Conservation (phyloP, 73 alveolate genomes). For the Paramecium biaurelia region DNA sequence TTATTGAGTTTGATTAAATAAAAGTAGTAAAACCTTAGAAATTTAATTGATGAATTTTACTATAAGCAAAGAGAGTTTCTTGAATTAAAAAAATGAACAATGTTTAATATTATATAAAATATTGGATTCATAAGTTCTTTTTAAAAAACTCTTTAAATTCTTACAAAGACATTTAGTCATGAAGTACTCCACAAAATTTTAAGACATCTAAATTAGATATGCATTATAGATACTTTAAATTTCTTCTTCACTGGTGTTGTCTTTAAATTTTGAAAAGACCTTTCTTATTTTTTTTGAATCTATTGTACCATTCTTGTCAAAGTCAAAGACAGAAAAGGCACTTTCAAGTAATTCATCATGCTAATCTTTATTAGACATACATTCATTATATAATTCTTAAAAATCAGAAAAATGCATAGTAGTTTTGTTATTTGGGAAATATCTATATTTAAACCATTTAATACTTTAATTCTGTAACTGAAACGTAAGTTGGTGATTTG, state of each 20-base stretch:
- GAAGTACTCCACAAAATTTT: slow-evolving; percentile 54
- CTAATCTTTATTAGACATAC: slow-evolving; percentile 39
- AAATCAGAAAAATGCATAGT: slow-evolving; percentile 47
- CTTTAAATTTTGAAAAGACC: slow-evolving; percentile 46
- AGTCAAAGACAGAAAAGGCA: slow-evolving; percentile 37
- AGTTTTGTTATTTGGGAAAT: slow-evolving; percentile 50
- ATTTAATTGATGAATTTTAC: not conserved
- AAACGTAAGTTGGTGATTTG: slow-evolving; percentile 14
- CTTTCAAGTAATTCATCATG: slow-evolving; percentile 46
- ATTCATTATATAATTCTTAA: slow-evolving; percentile 49
- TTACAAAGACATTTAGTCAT: slow-evolving; percentile 45
- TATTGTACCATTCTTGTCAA: not conserved
- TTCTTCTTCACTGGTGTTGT: slow-evolving; percentile 54
- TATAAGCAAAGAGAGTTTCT: not conserved
- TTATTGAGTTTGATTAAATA: not conserved
- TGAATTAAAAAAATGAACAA: not conserved
- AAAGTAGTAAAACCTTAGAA: not conserved
- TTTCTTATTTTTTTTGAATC: slow-evolving; percentile 52
- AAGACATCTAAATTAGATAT: slow-evolving; percentile 25
- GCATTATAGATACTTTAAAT: not conserved
- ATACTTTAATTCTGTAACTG: slow-evolving; percentile 51
- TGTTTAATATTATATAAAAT: not conserved
- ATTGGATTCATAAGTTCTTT: slow-evolving; percentile 45
- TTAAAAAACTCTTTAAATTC: slow-evolving; percentile 55
- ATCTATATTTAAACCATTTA: not conserved